Conservation (phyloP, 116 monocot genomes). For the Papilionanthe hybrid region DNA sequence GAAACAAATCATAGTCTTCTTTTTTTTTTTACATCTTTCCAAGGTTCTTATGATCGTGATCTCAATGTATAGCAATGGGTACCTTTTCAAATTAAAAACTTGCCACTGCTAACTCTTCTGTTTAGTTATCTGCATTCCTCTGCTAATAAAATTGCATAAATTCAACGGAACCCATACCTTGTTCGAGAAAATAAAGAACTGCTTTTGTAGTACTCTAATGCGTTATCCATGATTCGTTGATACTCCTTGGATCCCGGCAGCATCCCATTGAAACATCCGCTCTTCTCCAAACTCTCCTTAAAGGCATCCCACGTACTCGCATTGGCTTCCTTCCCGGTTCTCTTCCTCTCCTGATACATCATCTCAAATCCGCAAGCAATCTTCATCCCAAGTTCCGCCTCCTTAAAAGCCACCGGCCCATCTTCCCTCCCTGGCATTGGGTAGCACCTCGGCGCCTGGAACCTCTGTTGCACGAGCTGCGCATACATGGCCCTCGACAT, state of each 20-base stretch:
- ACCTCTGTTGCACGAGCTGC: slow-evolving; percentile 84
- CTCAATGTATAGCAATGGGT: too few species aligned
- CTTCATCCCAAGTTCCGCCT: slow-evolving; percentile 92
- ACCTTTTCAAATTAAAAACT: too few species aligned
- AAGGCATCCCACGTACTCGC: slow-evolving; percentile 71
- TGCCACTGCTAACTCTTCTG: too few species aligned
- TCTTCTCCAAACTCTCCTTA: slow-evolving; percentile 56
- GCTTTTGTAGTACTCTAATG: slow-evolving; percentile 53
- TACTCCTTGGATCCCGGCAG: slow-evolving; percentile 86
- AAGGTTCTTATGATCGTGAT: background rate
- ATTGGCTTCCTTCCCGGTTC: slow-evolving; percentile 48
- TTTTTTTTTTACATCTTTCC: background rate
- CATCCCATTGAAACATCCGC: slow-evolving; percentile 71
- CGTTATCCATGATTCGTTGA: slow-evolving; percentile 49
- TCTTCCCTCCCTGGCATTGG: slow-evolving; percentile 69
- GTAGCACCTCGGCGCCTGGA: slow-evolving; percentile 70
- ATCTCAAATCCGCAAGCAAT: slow-evolving; percentile 95
- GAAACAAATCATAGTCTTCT: background rate
- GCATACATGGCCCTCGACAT: slow-evolving; percentile 97
- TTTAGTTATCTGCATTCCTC: background rate
- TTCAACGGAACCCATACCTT: slow-evolving; percentile 33
- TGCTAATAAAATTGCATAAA: background rate
- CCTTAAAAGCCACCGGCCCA: slow-evolving; percentile 36
- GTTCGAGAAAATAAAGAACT: slow-evolving; percentile 47
- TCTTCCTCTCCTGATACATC: slow-evolving; percentile 86